These are phyloP conservation scores for Aspergillus flavus DNA, from an alignment of 2,329 filamentous ascomycete species.

Conservation along the genomic window DNA sequence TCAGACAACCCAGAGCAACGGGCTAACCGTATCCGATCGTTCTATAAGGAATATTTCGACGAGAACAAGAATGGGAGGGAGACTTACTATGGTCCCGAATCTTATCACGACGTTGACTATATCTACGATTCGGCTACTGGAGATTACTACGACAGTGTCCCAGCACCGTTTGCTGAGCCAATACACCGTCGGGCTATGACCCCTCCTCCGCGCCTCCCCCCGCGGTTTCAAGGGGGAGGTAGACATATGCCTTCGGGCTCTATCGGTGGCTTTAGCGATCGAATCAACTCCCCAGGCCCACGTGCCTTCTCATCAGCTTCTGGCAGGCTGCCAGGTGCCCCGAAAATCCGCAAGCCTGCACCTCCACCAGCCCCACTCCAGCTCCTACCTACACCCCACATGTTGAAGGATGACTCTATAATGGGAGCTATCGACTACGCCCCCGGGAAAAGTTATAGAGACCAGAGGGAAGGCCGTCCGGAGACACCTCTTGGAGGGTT, in stretches of 20 bases:
- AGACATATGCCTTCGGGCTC: constrained; percentile 53
- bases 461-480: constrained; percentile 68
- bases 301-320: constrained; percentile 68
- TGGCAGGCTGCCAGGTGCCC: constrained; percentile 45
- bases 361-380: constrained; percentile 74
- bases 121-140: constrained; percentile 56
- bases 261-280: constrained; percentile 35
- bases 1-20: constrained; percentile 90
- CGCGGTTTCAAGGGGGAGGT: constrained; percentile 53
- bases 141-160: constrained; percentile 34
- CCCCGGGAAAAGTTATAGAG: constrained; percentile 68
- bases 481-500: constrained; percentile 61
- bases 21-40: constrained; percentile 94
- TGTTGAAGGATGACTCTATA: constrained; percentile 82
- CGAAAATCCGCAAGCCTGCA: constrained; percentile 58
- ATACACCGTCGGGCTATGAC: constrained; percentile 93
- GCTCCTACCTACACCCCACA: constrained; percentile 81
- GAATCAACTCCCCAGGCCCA: constrained; percentile 47
- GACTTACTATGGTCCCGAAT: constrained; percentile 69
- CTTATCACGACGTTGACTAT: constrained; percentile 63
- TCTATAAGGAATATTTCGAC: constrained; percentile 99
- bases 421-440: constrained; percentile 78
- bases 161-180: constrained; percentile 76
- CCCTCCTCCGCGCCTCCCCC: constrained; percentile 74
- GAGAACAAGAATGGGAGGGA: constrained; percentile 64